Base-by-base conservation (phyloP, 441 rosid species). In the Adansonia rubrostipa region DNA sequence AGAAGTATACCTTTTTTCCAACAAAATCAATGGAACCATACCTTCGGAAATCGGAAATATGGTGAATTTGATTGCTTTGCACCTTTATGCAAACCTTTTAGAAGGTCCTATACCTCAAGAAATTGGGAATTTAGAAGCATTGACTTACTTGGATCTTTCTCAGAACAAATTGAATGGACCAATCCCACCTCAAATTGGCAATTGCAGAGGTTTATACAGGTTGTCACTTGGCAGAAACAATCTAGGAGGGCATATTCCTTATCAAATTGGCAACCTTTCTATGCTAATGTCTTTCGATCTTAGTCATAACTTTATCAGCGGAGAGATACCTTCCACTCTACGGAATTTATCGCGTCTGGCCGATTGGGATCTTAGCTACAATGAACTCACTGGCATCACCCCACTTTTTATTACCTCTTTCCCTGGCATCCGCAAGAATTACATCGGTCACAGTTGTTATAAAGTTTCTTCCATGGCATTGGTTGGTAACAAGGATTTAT, bases 171-270 rank as follows among this genome's bases (percentile, higher is more conserved):
- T 74, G 51, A 45, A 9, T 53, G 73, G 77, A 22, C 5, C 53
- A 3, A 72, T 79, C n/a, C 81, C 77, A 3, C 0, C 28, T 13
- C 40, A 79, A 45, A 71, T 71, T 6, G 62, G 33, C 0, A 54
- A 76, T 9, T 22, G 69, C 13, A 2, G 0, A 13, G 1, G 3
- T 1, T 60, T 77, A 24, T 0, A 14, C 0, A 4, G 3, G 47
- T 22, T 77, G 5, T 14, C 20, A 17, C 54, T 69, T 0, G 22
- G 60, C 42, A 77, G n/a, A 42, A 63, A 67, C 53, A 62, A 19
- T 2, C 14, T 75, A 3, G 9, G 6, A 15, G 60, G 77, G 8
- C 42, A n/a, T 20, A 74, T 74, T 3, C 68, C 77, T 4, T 0
- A 11, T 19, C 11, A 54, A 36, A 28, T 73, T 36, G 24, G 8